These are phyloP conservation scores for Styphnolobium japonicum DNA, from an alignment of 306 rosid genomes.

Conservation along the genomic window DNA sequence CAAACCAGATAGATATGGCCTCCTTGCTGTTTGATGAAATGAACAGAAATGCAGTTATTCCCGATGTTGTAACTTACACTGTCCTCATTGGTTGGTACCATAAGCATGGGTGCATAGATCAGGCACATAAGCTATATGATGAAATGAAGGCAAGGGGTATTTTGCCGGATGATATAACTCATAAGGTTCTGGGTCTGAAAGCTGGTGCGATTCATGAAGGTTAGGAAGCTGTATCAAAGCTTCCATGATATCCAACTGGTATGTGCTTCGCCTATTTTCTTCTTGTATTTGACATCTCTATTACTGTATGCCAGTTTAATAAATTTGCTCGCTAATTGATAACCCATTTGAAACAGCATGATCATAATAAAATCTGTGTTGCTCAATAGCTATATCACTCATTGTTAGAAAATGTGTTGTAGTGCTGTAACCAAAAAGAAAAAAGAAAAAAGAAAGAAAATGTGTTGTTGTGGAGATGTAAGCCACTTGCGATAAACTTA, in stretches of 20 bases:
- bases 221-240: constrained; percentile 24
- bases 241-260: constrained; percentile 34
- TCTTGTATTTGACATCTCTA: not conserved
- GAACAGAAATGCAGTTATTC: constrained; percentile 38
- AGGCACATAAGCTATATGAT: constrained; percentile 33
- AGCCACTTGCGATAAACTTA: no score
- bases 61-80: constrained; percentile 54
- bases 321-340: not conserved
- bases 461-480: not conserved
- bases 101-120: constrained; percentile 30
- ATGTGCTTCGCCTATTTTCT: constrained; percentile 17
- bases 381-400: not conserved
- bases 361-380: not conserved
- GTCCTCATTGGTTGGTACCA: constrained; percentile 43
- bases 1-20: constrained; percentile 46
- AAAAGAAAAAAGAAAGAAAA: not conserved
- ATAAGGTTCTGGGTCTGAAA: constrained; percentile 16
- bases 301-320: constrained; percentile 1
- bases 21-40: constrained; percentile 43
- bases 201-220: constrained; percentile 14
- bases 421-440: no score
- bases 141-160: constrained; percentile 47
- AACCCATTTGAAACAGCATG: constrained; percentile 1
- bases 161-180: constrained; percentile 42
- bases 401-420: not conserved